Conservation (phyloP, 169 alveolate genomes). For the Eimeria sp. region DNA sequence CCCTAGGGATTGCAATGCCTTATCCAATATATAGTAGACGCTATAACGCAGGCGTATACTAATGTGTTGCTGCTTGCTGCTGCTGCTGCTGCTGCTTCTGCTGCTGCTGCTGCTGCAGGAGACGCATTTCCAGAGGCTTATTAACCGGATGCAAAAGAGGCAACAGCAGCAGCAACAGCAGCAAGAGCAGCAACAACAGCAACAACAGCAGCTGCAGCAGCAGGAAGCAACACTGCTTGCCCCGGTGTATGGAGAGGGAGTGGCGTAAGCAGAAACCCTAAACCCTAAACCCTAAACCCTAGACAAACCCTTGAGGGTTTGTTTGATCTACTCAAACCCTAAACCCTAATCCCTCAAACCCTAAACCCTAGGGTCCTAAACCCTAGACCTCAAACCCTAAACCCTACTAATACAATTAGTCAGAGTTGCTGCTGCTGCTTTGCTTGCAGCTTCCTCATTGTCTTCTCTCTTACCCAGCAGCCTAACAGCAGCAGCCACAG, state of each 20-base stretch:
- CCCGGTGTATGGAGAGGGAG: slow-evolving; percentile 31
- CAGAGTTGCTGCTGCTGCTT: background rate
- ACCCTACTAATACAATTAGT: background rate
- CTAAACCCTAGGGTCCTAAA: background rate
- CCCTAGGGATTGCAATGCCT: no score
- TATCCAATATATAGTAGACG: no score
- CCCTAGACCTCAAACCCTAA: background rate
- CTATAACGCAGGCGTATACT: no score
- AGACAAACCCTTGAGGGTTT: background rate
- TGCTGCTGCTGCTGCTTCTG: background rate
- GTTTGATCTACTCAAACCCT: background rate
- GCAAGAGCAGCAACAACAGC: background rate
- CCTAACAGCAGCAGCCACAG: background rate
- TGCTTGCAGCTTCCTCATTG: slow-evolving; percentile 28
- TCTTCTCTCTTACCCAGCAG: background rate
- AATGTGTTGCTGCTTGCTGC: background rate
- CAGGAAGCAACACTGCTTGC: slow-evolving; percentile 10
- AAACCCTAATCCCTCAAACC: background rate
- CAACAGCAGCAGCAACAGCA: slow-evolving; percentile 2
- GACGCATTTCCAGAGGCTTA: background rate
- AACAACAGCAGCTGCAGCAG: slow-evolving; percentile 35
- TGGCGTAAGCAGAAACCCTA: slow-evolving; percentile 13
- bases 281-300: background rate
- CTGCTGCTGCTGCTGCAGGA: slow-evolving; percentile 39
- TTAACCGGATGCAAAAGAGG: slow-evolving; percentile 22